Percentiles rank a stretch among this genome's conserved stretches.
Conservation (phyloP, 2,329 filamentous ascomycete species). For the Lomentospora prolificans region DNA sequence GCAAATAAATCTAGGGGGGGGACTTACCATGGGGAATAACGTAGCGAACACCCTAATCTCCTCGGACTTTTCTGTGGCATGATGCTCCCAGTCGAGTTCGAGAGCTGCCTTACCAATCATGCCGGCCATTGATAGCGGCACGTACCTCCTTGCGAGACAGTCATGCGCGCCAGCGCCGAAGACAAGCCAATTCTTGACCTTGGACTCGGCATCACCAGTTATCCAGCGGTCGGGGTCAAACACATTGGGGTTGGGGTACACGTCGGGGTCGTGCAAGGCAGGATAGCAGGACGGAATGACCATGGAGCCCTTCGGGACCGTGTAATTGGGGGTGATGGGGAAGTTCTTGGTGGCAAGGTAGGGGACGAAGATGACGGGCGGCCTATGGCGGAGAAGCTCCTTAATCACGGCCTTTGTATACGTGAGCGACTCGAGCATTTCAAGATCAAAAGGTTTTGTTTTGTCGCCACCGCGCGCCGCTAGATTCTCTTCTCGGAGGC, state of each 20-base stretch:
- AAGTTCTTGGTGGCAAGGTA: constrained; percentile 38
- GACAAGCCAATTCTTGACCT: constrained; percentile 44
- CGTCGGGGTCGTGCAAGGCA: constrained; percentile 37
- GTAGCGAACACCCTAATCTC: constrained; percentile 41
- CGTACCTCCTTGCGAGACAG: constrained; percentile 38
- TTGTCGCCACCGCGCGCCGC: constrained; percentile 30
- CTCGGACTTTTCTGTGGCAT: constrained; percentile 36
- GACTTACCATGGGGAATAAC: constrained; percentile 36
- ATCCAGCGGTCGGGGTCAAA: constrained; percentile 45
- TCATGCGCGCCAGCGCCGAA: constrained; percentile 42
- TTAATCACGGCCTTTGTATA: constrained; percentile 45
- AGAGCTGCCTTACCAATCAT: constrained; percentile 44
- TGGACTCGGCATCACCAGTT: constrained; percentile 35
- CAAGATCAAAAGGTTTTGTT: constrained; percentile 28
- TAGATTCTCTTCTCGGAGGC: constrained; percentile 37
- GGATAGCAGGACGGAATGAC: constrained; percentile 41
- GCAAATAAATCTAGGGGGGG: background rate
- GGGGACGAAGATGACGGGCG: constrained; percentile 44
- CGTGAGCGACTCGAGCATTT: constrained; percentile 36
- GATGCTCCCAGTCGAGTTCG: constrained; percentile 39
- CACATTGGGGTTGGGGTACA: constrained; percentile 33
- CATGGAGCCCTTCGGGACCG: constrained; percentile 38
- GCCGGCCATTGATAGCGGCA: constrained; percentile 37
- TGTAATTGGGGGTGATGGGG: constrained; percentile 35
- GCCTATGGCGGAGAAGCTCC: constrained; percentile 40